phyloP scores from a whole-genome alignment of 2,329 filamentous ascomycete species.

The Xenoacremonium recifei region DNA sequence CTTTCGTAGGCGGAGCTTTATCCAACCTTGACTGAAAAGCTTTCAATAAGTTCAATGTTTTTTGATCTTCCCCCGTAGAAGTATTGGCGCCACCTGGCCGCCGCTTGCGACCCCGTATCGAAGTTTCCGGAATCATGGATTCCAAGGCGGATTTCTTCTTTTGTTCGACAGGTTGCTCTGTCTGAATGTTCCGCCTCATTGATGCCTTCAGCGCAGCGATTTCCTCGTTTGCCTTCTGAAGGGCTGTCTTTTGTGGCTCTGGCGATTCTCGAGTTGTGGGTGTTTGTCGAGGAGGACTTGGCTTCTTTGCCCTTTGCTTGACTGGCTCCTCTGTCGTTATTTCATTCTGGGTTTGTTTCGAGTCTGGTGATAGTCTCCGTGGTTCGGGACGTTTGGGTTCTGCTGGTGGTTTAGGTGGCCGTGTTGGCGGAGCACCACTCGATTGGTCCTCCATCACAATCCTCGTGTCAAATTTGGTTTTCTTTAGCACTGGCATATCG shows the following conservation, averaged over 20 bases:
- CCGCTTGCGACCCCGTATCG: conserved; percentile 69
- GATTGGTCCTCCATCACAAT: conserved; percentile 61
- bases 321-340: conserved; percentile 2
- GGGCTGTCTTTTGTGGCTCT: conserved; percentile 44
- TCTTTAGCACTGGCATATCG: conserved; percentile 62
- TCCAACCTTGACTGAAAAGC: conserved; percentile 80
- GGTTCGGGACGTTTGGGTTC: conserved; percentile 12
- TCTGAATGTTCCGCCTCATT: conserved; percentile 65
- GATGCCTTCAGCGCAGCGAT: conserved; percentile 79
- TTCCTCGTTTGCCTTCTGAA: conserved; percentile 75
- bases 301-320: conserved; percentile 12
- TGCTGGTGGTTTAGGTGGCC: conserved; percentile 27
- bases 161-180: conserved; percentile 47
- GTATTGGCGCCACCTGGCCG: conserved; percentile 54
- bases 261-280: conserved; percentile 26
- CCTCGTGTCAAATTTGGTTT: conserved; percentile 75
- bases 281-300: conserved; percentile 11
- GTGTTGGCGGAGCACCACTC: conserved; percentile 23
- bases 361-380: no score
- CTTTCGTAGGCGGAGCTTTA: conserved; percentile 41
- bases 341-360: conserved; percentile 13
- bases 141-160: conserved; percentile 68
- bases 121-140: conserved; percentile 70
- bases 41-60: conserved; percentile 68
- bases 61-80: conserved; percentile 57